Evolutionary conservation across 495 filamentous ascomycete genomes (phyloP), one percentile per base, ranked within the genome.

Genomic region (Trichodelitschia bisporula): DNA sequence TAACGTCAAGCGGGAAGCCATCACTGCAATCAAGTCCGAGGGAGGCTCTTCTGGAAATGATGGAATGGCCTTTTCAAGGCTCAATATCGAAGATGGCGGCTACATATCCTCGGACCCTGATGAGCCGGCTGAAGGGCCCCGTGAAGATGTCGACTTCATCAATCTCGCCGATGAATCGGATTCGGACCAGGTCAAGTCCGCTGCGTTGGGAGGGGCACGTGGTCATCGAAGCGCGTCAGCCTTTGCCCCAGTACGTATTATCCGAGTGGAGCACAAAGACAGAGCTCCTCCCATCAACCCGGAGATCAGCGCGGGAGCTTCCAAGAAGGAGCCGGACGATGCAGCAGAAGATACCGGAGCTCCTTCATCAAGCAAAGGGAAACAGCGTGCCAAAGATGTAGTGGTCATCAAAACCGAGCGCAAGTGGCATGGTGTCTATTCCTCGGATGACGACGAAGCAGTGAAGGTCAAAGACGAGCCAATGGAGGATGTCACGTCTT

Each of bases 181-280:
- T n/a, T n/a, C n/a, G n/a, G n/a, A n/a, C n/a, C n/a, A n/a, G 45
- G 53, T 15, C 41, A 43, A 35, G 33, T 41, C 19, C 30, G 37
- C 12, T 5, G 16, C 8, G 30, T 26, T 27, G 4, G 15, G 18
- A 27, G 17, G 25, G 34, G 20, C 10, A 31, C 34, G 29, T 24
- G n/a, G 31, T 11, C 15, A 9, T 4, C 16, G 12, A 34, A 20
- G n/a, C 3, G 9, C 16, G n/a, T 3, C 6, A 15, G 12, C 6
- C 26, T 35, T 51, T 25, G 32, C 29, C 11, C 61, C 61, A 1
- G 43, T 72, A 32, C 61, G 66, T 17, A 48, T 72, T 26, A 33
- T 50, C 19, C 50, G 69, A 18, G 46, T 55, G 13, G 53, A 58
- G 36, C 64, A 69, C 40, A 55, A 61, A 36, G 59, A 65, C 1